Evolutionary conservation across 768 basidiomycete species (phyloP), one percentile per base, ranked within the genome.

Genomic region (Phaeolepiota aurea): DNA sequence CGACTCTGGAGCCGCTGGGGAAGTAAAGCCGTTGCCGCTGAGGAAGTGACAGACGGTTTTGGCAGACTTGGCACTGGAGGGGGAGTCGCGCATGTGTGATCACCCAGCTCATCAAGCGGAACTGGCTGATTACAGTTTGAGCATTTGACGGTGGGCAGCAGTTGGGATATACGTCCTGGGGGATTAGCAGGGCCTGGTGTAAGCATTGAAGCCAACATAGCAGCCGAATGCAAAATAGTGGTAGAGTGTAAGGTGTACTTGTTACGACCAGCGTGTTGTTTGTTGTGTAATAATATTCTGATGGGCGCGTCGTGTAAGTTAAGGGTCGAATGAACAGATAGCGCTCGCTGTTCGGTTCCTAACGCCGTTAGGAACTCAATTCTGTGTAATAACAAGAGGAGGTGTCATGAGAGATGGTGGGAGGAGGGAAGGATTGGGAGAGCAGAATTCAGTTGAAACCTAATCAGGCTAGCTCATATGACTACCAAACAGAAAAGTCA

Each of bases 71-170:
- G 69, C 7, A 68, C 54, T 13, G 79, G 68, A 1, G 74, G 69
- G 7, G 68, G 50, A 9, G 68, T 58, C 4, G 67, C 48, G 58
- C 91, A 96, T 54, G 78, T 65, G 55, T 94, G 91, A 46, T 88
- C 84, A 25, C 79, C 79, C 23, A 94, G 77, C 34, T 79, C 70
- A 35, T 71, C 63, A 23, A 94, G 68, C 21, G 84, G 78, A 28
- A 96, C 85, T 1, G 74, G 76, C 5, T 66, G 63, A 50, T 66
- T 64, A 56, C 91, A 96, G 20, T 65, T 82, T 2, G 87, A 87
- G 59, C 91, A 96, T 57, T 84, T 93, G 45, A 92, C 82, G 2
- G 79, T 69, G 3, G 91, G 88, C 7, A 94, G 68, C 37, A 82
- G 58, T 57, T 88, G 78, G 16, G 87, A 88, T n/a, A 75, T 68